Conservation (phyloP, 2,329 filamentous ascomycete species). For the Balansia obtecta region DNA sequence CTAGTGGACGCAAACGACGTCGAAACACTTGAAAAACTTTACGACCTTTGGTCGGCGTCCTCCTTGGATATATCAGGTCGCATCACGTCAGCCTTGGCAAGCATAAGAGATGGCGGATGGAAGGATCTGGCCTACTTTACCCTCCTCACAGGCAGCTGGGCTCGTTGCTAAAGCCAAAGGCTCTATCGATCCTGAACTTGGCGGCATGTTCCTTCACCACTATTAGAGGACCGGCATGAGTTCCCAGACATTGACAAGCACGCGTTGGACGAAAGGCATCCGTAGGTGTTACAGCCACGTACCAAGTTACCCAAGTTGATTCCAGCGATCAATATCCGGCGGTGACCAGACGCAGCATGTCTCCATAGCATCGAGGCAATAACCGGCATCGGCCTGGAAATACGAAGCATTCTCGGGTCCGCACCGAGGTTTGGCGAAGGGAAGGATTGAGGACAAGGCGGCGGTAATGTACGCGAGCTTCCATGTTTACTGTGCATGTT, state of each 20-base stretch:
- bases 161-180: background rate
- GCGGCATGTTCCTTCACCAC: background rate
- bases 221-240: background rate
- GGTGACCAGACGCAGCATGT: background rate
- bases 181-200: background rate
- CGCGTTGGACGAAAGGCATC: background rate
- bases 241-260: background rate
- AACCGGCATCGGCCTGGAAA: background rate
- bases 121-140: background rate
- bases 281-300: background rate
- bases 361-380: background rate
- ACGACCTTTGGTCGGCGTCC: background rate
- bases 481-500: too few species aligned
- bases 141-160: background rate
- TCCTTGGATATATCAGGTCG: background rate
- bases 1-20: background rate
- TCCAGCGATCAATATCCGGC: background rate
- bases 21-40: background rate
- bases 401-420: background rate
- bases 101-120: background rate
- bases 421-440: background rate
- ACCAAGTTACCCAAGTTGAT: background rate
- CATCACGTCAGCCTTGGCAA: background rate
- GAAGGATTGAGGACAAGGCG: background rate
- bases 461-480: slow-evolving; percentile 8